Base-by-base conservation (phyloP, 768 basidiomycete species). In the Suillus weaverae region DNA sequence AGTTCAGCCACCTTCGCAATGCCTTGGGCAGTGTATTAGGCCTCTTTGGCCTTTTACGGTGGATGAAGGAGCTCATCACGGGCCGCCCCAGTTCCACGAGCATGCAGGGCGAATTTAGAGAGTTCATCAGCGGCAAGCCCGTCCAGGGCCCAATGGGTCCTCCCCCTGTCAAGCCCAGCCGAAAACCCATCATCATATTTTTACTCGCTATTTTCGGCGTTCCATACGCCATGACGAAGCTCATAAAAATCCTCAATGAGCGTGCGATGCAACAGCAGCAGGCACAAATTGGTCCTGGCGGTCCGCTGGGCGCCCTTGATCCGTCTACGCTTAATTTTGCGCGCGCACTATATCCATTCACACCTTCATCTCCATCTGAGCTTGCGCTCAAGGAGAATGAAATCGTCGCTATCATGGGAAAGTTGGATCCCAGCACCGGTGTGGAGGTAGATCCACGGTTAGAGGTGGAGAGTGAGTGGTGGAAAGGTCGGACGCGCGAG, bases 21-120 rank as follows among this genome's bases (percentile, higher is more conserved):
- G 96, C 95, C 14, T 84, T 99, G 18, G 96, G 95, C 30, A 95
- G 95, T 73, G 94, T 99, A 0, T 82, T 99, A 6, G 94, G 94
- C 38, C 77, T 99, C 41, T 98, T 99, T 72, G 94, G 94, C 4
- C 84, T 99, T 59, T 71, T 98, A 10, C 80, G 92, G 59, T 98
- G 93, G 94, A 81, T 96, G 79, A 87, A 84, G 64, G 88, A 88
- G 54, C 78, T 87, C 13, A 70, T 90, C 44, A 80, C 77, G 5
- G 85, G 84, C 18, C 81, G 82, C 18, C 71, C 77, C 18, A 74
- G 72, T 1, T 81, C 84, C 1, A 64, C 69, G 20, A 77, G 73
- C 4, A 73, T 90, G 74, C 82, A 83, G 35, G 79, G 82, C 62
- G 92, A 94, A 69, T 95, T 95, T 78, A 81, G 83, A 63, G 87